Evolutionary conservation across 2,329 filamentous ascomycete genomes (phyloP), one percentile per base, ranked within the genome.

Genomic region (Teratosphaeria viscida): DNA sequence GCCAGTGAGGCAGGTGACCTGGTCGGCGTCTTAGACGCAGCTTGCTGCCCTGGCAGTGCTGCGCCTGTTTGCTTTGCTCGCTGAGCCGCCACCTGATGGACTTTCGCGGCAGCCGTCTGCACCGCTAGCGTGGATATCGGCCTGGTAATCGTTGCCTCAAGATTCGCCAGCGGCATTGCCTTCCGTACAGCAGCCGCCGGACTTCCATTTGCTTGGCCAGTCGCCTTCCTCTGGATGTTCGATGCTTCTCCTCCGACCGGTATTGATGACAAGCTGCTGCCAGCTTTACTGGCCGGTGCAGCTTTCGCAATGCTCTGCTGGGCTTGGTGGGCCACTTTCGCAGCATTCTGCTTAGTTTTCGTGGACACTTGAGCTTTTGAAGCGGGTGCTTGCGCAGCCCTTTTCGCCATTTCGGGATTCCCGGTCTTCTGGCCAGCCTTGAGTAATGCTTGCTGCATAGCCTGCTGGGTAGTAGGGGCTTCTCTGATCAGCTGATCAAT

Each of bases 91-190:
- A 67, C 65, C 29, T 68, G 66, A 37, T 66, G 63, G 12, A 70
- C 61, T 26, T 63, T 59, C 16, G 60, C 59, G 7, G 65, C 67
- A 19, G 68, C 70, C 43, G 61, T 66, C n/a, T 73, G 70, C 35
- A 73, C 61, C 1, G 71, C 71, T 35, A 72, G 57, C 1, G 71
- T 73, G 27, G 65, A 71, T 8, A 74, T 55, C 10, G 72, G 72
- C 37, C 71, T 59, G 1, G 72, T 74, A 54, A 74, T 67, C 47
- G 69, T 67, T 29, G 69, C 65, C 52, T 72, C 67, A 56, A 67
- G 66, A 29, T 72, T 72, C 12, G 68, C 71, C 58, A 72, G 61
- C 4, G 70, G 70, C 53, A 71, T 60, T 2, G 68, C 63, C 23
- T 67, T 66, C 43, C 64, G 64, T 37, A 71, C 61, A 14, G 61